Evolutionary conservation across 2,329 filamentous ascomycete genomes (phyloP).

Genomic region (Cadophora malorum): DNA sequence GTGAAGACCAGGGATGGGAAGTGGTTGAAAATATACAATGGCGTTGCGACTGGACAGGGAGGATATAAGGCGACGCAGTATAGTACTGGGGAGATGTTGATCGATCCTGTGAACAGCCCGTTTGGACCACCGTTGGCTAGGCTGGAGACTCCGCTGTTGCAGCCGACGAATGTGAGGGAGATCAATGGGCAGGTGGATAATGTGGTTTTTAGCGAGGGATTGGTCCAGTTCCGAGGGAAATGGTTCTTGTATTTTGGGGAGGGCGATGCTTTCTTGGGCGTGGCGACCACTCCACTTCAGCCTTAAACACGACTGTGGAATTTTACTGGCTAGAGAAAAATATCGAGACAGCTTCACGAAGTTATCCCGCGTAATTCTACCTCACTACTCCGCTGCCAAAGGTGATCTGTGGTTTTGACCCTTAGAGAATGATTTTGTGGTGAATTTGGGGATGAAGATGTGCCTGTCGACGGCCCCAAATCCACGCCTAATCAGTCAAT

Average conservation of each 20-base stretch:
- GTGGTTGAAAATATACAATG: conserved; percentile 46
- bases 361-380: background rate
- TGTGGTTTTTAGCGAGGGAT: conserved; percentile 45
- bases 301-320: background rate
- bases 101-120: conserved; percentile 41
- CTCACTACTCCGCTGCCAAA: background rate
- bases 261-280: conserved; percentile 36
- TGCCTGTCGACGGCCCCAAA: too few species aligned
- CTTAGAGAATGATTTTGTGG: too few species aligned
- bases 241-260: conserved; percentile 46
- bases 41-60: conserved; percentile 39
- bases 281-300: conserved; percentile 26
- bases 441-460: too few species aligned
- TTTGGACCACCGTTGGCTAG: conserved; percentile 42
- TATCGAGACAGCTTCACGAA: background rate
- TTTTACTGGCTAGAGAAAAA: background rate
- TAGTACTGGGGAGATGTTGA: conserved; percentile 46
- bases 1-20: conserved; percentile 46
- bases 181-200: conserved; percentile 44
- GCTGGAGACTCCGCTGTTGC: conserved; percentile 43
- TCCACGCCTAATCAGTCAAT: too few species aligned
- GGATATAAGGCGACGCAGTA: conserved; percentile 44
- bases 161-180: conserved; percentile 41
- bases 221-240: conserved; percentile 45
- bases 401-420: too few species aligned